phyloP scores from a whole-genome alignment of 2,329 filamentous ascomycete genomes.

The Fusarium longipes region DNA sequence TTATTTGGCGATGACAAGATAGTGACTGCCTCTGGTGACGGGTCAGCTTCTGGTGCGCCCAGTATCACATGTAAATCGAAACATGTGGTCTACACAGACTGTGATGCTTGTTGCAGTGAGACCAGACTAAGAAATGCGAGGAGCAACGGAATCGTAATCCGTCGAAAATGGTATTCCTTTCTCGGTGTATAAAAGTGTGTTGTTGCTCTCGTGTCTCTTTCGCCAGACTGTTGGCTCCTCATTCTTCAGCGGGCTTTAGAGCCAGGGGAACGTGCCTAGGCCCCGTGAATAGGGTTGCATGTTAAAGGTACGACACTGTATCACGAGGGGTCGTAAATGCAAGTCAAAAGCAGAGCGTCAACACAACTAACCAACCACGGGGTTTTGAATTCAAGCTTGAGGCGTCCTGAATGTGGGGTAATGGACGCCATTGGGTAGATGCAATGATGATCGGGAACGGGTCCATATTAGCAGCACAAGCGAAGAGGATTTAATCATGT shows the following conservation, averaged over 20 bases:
- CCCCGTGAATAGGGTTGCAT: background rate
- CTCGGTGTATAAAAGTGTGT: background rate
- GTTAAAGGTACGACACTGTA: slow-evolving; percentile 3
- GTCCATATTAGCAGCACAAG: background rate
- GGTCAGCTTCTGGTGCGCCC: slow-evolving; percentile 15
- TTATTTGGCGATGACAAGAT: background rate
- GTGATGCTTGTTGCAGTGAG: background rate
- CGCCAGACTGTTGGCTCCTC: background rate
- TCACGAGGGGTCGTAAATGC: slow-evolving; percentile 34
- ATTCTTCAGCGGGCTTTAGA: slow-evolving; percentile 1
- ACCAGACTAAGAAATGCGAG: slow-evolving; percentile 3
- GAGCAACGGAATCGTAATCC: slow-evolving; percentile 1
- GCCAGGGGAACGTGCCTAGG: slow-evolving; percentile 2
- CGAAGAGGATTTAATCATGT: background rate
- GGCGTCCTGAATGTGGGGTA: slow-evolving; percentile 30
- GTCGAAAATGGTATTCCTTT: background rate
- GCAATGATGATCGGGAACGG: slow-evolving; percentile 11
- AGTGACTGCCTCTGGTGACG: background rate
- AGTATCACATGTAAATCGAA: slow-evolving; percentile 43
- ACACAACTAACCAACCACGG: slow-evolving; percentile 34
- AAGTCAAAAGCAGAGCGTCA: slow-evolving; percentile 21
- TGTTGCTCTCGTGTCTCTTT: background rate
- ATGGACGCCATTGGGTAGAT: slow-evolving; percentile 12
- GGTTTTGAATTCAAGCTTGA: slow-evolving; percentile 29
- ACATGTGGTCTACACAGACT: slow-evolving; percentile 16